phyloP scores from a whole-genome alignment of 768 basidiomycete species.

The Hericium rajendrae region DNA sequence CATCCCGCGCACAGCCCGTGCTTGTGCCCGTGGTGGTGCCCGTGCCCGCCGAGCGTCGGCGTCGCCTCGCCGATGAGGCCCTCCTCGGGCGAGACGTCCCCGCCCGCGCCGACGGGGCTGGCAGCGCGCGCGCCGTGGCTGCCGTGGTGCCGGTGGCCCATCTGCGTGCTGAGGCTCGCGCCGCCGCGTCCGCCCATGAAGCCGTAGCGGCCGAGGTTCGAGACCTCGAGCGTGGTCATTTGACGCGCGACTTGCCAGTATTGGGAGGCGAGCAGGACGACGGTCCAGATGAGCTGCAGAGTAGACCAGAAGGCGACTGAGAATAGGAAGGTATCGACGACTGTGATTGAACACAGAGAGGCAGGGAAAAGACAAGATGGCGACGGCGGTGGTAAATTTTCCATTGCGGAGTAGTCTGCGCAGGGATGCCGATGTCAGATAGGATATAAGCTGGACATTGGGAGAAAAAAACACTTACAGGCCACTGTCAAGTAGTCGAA shows the following conservation, averaged over 20 bases:
- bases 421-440: not conserved
- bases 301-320: conserved; percentile 78
- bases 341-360: conserved; percentile 59
- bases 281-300: conserved; percentile 92
- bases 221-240: conserved; percentile 94
- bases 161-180: conserved; percentile 56
- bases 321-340: conserved; percentile 77
- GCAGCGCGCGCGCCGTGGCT: conserved; percentile 4
- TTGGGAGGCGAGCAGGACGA: conserved; percentile 77
- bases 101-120: not conserved
- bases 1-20: conserved; percentile 28
- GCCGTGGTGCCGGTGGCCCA: conserved; percentile 62
- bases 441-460: not conserved
- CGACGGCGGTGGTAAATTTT: conserved; percentile 32
- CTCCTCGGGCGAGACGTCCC: conserved; percentile 21
- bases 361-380: conserved; percentile 61
- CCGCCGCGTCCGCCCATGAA: conserved; percentile 92
- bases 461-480: conserved; percentile 39
- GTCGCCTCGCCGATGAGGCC: conserved; percentile 35
- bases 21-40: conserved; percentile 31
- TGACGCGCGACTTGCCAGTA: conserved; percentile 89
- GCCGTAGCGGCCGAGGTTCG: conserved; percentile 89
- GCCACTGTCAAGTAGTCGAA: conserved; percentile 82
- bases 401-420: conserved; percentile 46
- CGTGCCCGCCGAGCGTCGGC: conserved; percentile 24